Percentiles rank a stretch among this genome's conserved stretches.
Evolutionary conservation across 176 grass and related monocot species (phyloP).

Genomic region (Oropetium thomaeum): DNA sequence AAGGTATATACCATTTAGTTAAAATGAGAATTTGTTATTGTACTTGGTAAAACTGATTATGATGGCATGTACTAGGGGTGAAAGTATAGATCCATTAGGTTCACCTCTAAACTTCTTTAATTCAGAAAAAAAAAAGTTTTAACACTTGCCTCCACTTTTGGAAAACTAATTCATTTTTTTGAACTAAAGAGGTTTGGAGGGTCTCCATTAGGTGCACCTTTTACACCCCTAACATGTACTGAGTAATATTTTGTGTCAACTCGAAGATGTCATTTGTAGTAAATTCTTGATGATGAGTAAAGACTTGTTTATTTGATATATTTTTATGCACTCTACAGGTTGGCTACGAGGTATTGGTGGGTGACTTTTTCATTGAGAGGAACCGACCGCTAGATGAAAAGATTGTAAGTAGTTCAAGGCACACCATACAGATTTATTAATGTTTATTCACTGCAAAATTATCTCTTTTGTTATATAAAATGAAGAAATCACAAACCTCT

Average conservation of each 20-base stretch:
- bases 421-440: constrained; percentile 2
- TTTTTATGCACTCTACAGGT: constrained; percentile 47
- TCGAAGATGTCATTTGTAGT: neutral
- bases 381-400: constrained; percentile 65
- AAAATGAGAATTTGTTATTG: too few species aligned
- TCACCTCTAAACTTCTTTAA: too few species aligned
- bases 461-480: constrained; percentile 5
- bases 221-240: too few species aligned
- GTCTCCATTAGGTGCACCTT: too few species aligned
- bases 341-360: constrained; percentile 90
- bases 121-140: too few species aligned
- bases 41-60: constrained; percentile 8
- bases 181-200: too few species aligned
- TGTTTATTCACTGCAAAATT: too few species aligned
- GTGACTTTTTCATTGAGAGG: constrained; percentile 87
- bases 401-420: constrained; percentile 62
- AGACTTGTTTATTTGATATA: constrained; percentile 25
- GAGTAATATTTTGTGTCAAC: constrained; percentile 20
- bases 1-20: constrained; percentile 75
- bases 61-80: too few species aligned
- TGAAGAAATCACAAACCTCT: neutral
- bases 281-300: neutral
- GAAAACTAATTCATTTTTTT: too few species aligned
- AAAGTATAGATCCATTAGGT: too few species aligned
- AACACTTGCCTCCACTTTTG: too few species aligned